Base-by-base conservation (phyloP, 306 rosid species). In the Cucurbita ficifolia region DNA sequence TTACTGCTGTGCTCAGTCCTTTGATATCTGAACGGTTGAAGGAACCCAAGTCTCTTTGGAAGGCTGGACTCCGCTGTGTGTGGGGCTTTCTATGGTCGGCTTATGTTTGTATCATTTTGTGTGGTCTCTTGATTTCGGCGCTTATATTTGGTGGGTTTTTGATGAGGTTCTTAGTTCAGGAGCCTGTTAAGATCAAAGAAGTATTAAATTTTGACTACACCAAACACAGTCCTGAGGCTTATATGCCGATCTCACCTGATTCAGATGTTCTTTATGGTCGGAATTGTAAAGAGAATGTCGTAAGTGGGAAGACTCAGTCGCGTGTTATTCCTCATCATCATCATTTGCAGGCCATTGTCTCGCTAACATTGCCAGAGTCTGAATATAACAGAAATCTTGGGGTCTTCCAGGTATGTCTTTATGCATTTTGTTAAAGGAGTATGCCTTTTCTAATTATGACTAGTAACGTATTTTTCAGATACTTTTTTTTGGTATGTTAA, bases 361-460 rank as follows among this genome's bases (percentile, higher is more conserved):
- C 79, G 17, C 68, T 90, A 33, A 64, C 78, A 35, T 71, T 88
- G 83, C 97, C 94, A 1, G 96, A 88, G 82, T 93, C 98, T 0
- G 89, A 84, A 77, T 90, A 87, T 75, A 90, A 93, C 84, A 81
- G 81, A 84, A 88, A 87, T 76, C 93, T 93, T 18, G 98, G 96
- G 73, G 45, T 88, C 39, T 93, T 93, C 78, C 98, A 87, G 96
- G 96, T 86, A 80, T 65, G 77, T 2, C 71, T 82, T 35, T 86
- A 80, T 61, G 75, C 4, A 46, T 10, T 46, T 18, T 36, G 52
- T n/a, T 10, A 51, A 33, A 17, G 50, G 24, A 16, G 14, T 70
- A 70, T 70, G 21, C 14, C 8, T 50, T 24, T 50, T 70, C 24
- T 3, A 13, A 51, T 50, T 48, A 33, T 48, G 54, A 10, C 75